Conservation (phyloP, 1,284 basidiomycete species). For the Cutaneotrichosporon sp. region DNA sequence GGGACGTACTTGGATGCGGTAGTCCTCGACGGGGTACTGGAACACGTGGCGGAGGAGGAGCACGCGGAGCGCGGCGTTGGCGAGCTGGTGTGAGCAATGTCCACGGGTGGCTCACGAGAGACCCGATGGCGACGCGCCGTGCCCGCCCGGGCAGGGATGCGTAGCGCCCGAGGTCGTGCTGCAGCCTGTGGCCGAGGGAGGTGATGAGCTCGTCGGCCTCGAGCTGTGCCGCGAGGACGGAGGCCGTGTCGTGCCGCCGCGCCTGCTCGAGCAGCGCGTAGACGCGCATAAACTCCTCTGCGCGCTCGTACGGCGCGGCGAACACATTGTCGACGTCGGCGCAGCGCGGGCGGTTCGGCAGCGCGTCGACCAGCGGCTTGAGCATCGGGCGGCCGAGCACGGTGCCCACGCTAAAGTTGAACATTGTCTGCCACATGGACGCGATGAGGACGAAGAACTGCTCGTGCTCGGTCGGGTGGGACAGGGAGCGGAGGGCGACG, state of each 20-base stretch:
- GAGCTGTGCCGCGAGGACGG: slow-evolving; percentile 9
- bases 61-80: slow-evolving; percentile 18
- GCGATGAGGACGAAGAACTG: slow-evolving; percentile 17
- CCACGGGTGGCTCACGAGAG: background rate
- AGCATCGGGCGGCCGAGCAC: slow-evolving; percentile 10
- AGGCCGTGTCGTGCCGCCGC: slow-evolving; percentile 4
- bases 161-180: slow-evolving; percentile 4
- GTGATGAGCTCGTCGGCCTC: slow-evolving; percentile 21
- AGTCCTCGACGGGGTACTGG: slow-evolving; percentile 10
- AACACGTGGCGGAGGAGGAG: slow-evolving; percentile 20
- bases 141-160: background rate
- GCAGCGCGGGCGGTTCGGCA: background rate
- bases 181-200: slow-evolving; percentile 5
- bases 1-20: slow-evolving; percentile 12
- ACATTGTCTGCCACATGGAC: slow-evolving; percentile 18
- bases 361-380: slow-evolving; percentile 8
- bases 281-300: slow-evolving; percentile 10
- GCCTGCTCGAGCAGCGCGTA: slow-evolving; percentile 10
- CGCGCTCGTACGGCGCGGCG: slow-evolving; percentile 3
- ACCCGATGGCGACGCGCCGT: background rate
- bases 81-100: slow-evolving; percentile 13
- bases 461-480: background rate
- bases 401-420: slow-evolving; percentile 16
- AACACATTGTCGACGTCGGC: slow-evolving; percentile 12
- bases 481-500: background rate